Evolutionary conservation across 2,329 filamentous ascomycete species (phyloP), one percentile per base, ranked within the genome.

Genomic region (Ascosphaera pollenicola): DNA sequence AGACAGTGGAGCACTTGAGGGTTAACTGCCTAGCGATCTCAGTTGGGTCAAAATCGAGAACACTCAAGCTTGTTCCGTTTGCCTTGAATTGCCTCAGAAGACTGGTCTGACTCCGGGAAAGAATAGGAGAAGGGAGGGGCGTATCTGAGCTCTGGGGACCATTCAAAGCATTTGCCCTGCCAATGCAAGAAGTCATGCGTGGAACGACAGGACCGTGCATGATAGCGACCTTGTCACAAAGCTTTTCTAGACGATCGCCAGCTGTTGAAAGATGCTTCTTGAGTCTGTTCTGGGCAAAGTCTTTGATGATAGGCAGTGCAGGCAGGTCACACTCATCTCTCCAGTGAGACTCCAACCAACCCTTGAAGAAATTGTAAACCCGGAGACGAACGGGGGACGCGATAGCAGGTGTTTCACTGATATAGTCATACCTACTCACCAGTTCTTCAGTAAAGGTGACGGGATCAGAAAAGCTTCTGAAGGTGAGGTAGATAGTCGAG

Each of bases 321-420:
- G 73, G 68, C 39, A 72, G 70, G 53, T 98, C 89, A 8, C 75
- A 74, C 42, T 83, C 73, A 45, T 82, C 73, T 37, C 79, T 74
- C 87, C 89, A 98, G 57, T 98, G 84, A 5, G 80, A 89, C 60
- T 95, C 89, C 16, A 98, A 64, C 89, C 89, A 98, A 34, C 81
- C 80, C 58, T 98, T 98, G 66, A 98, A 83, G 41, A 84, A 77
- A 54, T 98, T 95, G 63, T 91, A 95, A 1, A 95, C 83, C 39
- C 89, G 74, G 37, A 98, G 64, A 38, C 85, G 75, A 17, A 95
- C 87, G 0, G 87, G 82, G 2, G 68, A 70, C 17, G 84, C 75
- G 45, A 85, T 70, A 42, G 75, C 69, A 17, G 75, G 71, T 37
- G 76, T 79, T 43, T 89, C 78, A 10, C 73, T 78, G 30, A 93